Conservation (phyloP, 1,284 basidiomycete genomes). For the Calocybe gambosa region DNA sequence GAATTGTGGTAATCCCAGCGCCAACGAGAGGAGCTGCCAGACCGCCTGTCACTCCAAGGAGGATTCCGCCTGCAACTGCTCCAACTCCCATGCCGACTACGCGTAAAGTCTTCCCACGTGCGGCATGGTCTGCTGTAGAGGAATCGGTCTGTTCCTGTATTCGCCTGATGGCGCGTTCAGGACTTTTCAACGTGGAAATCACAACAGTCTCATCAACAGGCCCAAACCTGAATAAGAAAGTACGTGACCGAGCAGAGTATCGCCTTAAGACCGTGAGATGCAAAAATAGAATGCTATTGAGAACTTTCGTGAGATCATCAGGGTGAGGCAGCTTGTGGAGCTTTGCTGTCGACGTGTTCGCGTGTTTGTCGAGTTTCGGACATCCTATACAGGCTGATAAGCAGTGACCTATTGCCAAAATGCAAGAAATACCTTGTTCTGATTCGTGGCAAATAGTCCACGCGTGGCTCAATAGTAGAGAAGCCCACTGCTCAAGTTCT, state of each 20-base stretch:
- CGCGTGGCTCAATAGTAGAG: slow-evolving; percentile 36
- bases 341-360: slow-evolving; percentile 41
- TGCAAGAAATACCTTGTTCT: slow-evolving; percentile 29
- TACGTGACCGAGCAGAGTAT: slow-evolving; percentile 49
- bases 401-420: neutral
- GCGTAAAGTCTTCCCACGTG: slow-evolving; percentile 36
- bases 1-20: slow-evolving; percentile 42
- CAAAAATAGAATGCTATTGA: slow-evolving; percentile 47
- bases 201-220: slow-evolving; percentile 40
- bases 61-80: slow-evolving; percentile 49
- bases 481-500: slow-evolving; percentile 41
- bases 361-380: slow-evolving; percentile 33
- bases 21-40: slow-evolving; percentile 55
- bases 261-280: slow-evolving; percentile 41
- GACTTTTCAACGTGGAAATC: slow-evolving; percentile 43
- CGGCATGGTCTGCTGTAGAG: slow-evolving; percentile 37
- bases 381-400: slow-evolving; percentile 20
- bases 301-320: slow-evolving; percentile 29
- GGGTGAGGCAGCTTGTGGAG: slow-evolving; percentile 35
- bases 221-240: slow-evolving; percentile 39
- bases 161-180: slow-evolving; percentile 38
- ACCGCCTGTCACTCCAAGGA: slow-evolving; percentile 51
- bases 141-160: slow-evolving; percentile 38
- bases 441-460: slow-evolving; percentile 46
- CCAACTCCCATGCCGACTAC: slow-evolving; percentile 46